These are phyloP conservation scores for Phytopythium montanum DNA, from an alignment of 352 stramenopile species.

Conservation along the genomic window DNA sequence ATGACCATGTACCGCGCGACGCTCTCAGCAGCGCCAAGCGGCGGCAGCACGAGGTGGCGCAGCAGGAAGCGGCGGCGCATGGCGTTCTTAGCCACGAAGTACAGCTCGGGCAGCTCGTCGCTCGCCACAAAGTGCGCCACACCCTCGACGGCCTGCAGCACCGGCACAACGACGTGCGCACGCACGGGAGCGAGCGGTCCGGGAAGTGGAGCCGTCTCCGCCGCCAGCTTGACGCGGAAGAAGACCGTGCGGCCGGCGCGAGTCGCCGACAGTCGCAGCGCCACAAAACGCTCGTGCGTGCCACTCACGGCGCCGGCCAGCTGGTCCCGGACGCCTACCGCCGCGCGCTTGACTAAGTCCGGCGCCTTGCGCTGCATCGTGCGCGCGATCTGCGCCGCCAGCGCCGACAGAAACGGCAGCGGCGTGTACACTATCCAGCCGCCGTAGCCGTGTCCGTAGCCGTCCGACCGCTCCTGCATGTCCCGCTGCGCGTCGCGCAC, in stretches of 20 bases:
- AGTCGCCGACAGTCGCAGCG: constrained; percentile 57
- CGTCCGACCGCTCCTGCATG: constrained; percentile 71
- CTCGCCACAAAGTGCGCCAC: constrained; percentile 77
- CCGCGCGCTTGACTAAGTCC: constrained; percentile 67
- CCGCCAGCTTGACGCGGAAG: constrained; percentile 56
- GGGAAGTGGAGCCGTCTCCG: constrained; percentile 50
- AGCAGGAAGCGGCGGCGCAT: constrained; percentile 68
- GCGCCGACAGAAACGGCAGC: constrained; percentile 69
- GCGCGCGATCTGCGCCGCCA: constrained; percentile 57
- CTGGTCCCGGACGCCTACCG: constrained; percentile 61
- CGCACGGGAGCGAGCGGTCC: constrained; percentile 48
- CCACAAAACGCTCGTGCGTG: constrained; percentile 47
- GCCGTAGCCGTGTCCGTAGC: constrained; percentile 11
- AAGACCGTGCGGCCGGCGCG: constrained; percentile 60
- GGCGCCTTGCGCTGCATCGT: constrained; percentile 78
- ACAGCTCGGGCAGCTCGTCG: constrained; percentile 79
- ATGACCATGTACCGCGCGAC: constrained; percentile 75
- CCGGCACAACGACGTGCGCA: constrained; percentile 49
- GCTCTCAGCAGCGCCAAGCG: constrained; percentile 59
- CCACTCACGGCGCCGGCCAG: constrained; percentile 51
- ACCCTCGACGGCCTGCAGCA: constrained; percentile 65
- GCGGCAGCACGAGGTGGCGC: constrained; percentile 61
- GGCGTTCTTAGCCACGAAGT: constrained; percentile 81
- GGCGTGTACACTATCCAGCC: constrained; percentile 66
- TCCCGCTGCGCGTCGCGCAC: constrained; percentile 74